A percentile compares a stretch with the other conserved stretches of the same genome.
Conservation (phyloP, 169 alveolate species). For the Plasmodium vivax region DNA sequence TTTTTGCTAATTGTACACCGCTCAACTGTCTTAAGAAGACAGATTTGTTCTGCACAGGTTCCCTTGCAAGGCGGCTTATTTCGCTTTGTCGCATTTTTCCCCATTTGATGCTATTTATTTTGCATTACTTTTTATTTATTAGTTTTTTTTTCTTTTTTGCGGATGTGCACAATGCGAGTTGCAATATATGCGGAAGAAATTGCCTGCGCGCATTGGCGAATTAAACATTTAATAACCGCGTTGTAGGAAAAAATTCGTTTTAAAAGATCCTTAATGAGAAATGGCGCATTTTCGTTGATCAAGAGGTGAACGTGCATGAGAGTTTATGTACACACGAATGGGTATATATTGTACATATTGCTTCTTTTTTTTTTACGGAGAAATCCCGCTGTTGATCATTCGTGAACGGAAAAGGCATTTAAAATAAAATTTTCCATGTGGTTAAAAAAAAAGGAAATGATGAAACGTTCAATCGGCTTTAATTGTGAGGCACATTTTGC, state of each 20-base stretch:
- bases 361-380: background rate
- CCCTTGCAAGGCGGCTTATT: background rate
- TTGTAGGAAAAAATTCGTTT: background rate
- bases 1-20: background rate
- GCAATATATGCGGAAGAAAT: background rate
- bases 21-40: background rate
- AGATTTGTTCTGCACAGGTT: background rate
- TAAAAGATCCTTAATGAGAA: background rate
- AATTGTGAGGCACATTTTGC: background rate
- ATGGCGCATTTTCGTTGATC: background rate
- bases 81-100: background rate
- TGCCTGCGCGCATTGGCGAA: background rate
- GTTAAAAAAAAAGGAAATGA: background rate
- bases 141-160: background rate
- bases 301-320: background rate
- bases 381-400: background rate
- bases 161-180: background rate
- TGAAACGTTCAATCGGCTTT: background rate
- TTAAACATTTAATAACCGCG: background rate
- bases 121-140: background rate
- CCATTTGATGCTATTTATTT: background rate
- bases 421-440: background rate
- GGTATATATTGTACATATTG: background rate
- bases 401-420: background rate
- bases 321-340: background rate